Base-by-base conservation (phyloP, 148 eudicot species). In the Oxyria digyna region DNA sequence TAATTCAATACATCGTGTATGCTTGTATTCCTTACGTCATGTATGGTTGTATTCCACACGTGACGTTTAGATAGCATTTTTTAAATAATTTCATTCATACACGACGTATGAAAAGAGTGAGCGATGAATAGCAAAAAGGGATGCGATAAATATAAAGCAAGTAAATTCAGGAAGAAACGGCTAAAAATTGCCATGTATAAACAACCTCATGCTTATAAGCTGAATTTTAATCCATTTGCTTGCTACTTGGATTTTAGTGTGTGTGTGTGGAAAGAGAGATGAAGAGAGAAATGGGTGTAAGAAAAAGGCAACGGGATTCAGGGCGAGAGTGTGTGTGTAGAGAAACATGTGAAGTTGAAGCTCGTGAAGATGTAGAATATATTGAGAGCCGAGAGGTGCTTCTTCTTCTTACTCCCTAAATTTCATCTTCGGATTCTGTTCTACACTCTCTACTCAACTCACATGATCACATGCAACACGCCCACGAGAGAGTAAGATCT, bases 251-350 rank as follows among this genome's bases (percentile, higher is more conserved):
- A 26, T 11, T 55, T 55, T 4, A 24, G 63, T 59, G 65, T 5
- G 49, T 29, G 65, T 29, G 65, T 29, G 20, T 27, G 65, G 23
- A 31, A 9, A 31, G 37, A 59, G 65, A 59, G 64, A 50, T n/a
- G 17, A 6, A 45, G 57, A 57, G 37, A 23, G 62, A 55, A 13
- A 52, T 46, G 55, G 54, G 24, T 18, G 20, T 14, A 59, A 15
- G 26, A n/a, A 52, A 23, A 52, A 24, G 35, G 65, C 65, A 59
- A 59, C 65, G 65, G 65, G 65, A 59, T 59, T 59, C 65, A 59
- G 63, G 63, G 35, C 27, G 63, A 23, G 65, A 46, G 65, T 35
- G 4, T 27, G 18, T 29, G 37, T 59, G 18, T 9, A 59, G 65
- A 4, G 65, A 59, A 59, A 59, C 65, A 29, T 59, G 65, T 59